Evolutionary conservation across 2,329 filamentous ascomycete species (phyloP).

Genomic region (Lomentospora prolificans): DNA sequence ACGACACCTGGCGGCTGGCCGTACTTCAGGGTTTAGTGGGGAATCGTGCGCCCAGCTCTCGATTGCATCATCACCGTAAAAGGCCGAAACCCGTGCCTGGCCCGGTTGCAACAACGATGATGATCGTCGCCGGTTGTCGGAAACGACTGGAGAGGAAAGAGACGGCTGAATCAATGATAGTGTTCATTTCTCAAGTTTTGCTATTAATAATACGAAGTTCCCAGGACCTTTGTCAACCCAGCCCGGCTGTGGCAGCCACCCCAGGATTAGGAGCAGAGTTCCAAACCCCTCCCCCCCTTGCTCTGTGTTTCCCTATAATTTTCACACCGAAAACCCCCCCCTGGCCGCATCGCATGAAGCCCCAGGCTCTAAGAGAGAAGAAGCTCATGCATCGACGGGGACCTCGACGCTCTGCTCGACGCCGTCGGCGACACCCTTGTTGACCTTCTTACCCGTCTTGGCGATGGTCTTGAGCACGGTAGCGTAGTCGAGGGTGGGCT

Average conservation of each 20-base stretch:
- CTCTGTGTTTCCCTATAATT: no score
- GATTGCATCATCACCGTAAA: not conserved
- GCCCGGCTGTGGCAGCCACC: no score
- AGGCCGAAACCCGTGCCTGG: not conserved
- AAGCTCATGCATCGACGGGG: slow-evolving; percentile 20
- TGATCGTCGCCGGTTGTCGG: not conserved
- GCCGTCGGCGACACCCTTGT: slow-evolving; percentile 63
- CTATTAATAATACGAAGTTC: no score
- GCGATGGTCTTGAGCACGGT: slow-evolving; percentile 79
- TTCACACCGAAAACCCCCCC: not conserved
- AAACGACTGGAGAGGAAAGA: not conserved
- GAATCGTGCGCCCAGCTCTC: not conserved
- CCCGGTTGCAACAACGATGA: not conserved
- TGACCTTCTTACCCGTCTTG: slow-evolving; percentile 93
- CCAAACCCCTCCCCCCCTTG: no score
- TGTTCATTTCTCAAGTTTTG: no score
- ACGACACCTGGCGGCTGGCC: no score
- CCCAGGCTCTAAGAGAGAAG: not conserved
- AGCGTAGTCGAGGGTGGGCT: slow-evolving; percentile 61
- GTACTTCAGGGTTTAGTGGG: no score
- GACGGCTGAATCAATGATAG: no score
- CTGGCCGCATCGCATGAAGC: not conserved
- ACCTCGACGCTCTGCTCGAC: slow-evolving; percentile 42
- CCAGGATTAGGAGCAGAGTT: no score
- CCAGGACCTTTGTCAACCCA: no score